phyloP scores from a whole-genome alignment of 768 basidiomycete genomes.

The Russula dissimulans region DNA sequence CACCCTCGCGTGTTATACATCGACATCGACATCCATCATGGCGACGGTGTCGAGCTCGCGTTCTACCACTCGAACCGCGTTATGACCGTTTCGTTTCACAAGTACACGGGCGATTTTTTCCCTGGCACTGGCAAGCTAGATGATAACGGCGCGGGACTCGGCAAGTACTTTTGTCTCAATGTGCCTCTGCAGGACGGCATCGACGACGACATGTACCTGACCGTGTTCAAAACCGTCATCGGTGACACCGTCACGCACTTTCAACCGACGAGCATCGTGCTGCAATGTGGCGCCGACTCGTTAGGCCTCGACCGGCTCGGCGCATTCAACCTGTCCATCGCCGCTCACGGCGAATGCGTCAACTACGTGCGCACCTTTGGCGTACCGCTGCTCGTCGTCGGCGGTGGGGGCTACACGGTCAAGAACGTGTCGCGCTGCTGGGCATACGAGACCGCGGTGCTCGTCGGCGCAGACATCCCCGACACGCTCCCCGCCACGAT shows the following conservation, averaged over 20 bases:
- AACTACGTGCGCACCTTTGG: constrained; percentile 91
- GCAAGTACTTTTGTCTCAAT: constrained; percentile 93
- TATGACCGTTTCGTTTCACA: constrained; percentile 98
- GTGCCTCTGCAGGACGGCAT: constrained; percentile 94
- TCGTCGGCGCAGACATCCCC: constrained; percentile 74
- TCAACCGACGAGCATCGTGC: constrained; percentile 80
- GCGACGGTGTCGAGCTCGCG: constrained; percentile 95
- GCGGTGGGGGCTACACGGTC: constrained; percentile 95
- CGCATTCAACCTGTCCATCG: constrained; percentile 95
- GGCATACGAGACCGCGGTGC: constrained; percentile 95
- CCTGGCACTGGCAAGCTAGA: constrained; percentile 94
- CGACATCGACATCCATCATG: constrained; percentile 98
- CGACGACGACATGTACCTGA: constrained; percentile 94
- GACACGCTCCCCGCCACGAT: constrained; percentile 83
- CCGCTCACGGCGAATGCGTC: constrained; percentile 96
- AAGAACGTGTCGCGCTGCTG: constrained; percentile 98
- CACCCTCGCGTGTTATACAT: constrained; percentile 95
- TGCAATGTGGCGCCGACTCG: constrained; percentile 96
- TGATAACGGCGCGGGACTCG: constrained; percentile 79
- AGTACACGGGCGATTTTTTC: constrained; percentile 98
- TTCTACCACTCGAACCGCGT: constrained; percentile 98
- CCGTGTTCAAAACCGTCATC: constrained; percentile 92
- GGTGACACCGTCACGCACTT: constrained; percentile 88
- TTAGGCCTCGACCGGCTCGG: constrained; percentile 91
- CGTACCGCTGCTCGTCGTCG: constrained; percentile 83